Evolutionary conservation across 805 yeast species (phyloP), one percentile per base, ranked within the genome.

Genomic region (Spathaspora boniae): DNA sequence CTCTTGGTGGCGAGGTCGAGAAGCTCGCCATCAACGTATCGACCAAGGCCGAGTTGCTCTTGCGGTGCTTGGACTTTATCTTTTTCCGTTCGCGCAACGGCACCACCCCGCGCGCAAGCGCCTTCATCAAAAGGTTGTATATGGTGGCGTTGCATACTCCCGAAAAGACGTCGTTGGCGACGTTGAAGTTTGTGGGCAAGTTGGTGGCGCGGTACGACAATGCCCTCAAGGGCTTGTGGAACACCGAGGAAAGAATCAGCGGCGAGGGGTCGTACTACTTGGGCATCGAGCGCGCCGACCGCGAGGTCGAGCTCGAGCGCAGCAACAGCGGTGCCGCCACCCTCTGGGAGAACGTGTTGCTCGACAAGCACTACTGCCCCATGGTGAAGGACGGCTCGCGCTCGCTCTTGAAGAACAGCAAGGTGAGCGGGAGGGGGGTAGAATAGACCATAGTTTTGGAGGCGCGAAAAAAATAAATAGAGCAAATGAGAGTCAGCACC

Each of bases 311-410:
- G 30, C 77, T 86, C 8, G 86, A 82, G 45, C 77, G 91, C 54
- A 68, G 85, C 46, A 89, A 93, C 51, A 75, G 95, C 2, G 91
- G 82, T 28, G 93, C 91, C 12, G 94, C 97, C 2, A 82, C 88
- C 0, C 61, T 91, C 23, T 93, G 96, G 95, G 98, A 93, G 53
- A 77, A 80, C 34, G 80, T 80, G 5, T 59, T 91, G 26, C 64
- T 93, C 38, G 82, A 81, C 38, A 76, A 79, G 43, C 98, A 93
- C 58, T 93, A 86, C 54, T 76, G 87, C 42, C 95, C 95, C 2
- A 61, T 74, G 38, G 86, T 89, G n/a, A 72, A 80, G 16, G 82
- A 80, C 48, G 89, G 87, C 11, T 50, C 66, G n/a, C 45, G 72
- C 30, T 54, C 63, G 8, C 58, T 67, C 44, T 51, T 63, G 61